phyloP scores from a whole-genome alignment of 768 basidiomycete species.

The Dioszegia hungarica region DNA sequence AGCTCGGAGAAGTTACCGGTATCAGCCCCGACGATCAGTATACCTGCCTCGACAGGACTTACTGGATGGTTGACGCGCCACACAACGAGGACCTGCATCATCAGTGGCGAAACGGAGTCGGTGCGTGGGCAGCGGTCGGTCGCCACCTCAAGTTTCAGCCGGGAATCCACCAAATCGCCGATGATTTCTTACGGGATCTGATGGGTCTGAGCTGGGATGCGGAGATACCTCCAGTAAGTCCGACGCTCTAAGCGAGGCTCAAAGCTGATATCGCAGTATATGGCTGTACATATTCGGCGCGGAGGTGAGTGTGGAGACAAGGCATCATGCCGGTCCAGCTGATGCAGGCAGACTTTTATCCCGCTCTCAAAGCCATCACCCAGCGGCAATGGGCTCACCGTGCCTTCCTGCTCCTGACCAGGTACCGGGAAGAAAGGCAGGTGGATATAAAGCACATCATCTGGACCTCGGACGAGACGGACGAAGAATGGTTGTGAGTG shows the following conservation, averaged over 20 bases:
- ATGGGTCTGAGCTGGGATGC: not conserved
- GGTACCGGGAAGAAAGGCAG: not conserved
- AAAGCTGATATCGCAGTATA: slow-evolving; percentile 2
- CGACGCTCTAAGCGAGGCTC: not conserved
- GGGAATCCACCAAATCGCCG: not conserved
- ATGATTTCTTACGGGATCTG: not conserved
- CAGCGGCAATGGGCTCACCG: not conserved
- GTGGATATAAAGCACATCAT: not conserved
- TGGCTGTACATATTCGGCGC: slow-evolving; percentile 9
- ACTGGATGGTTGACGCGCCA: too few species aligned
- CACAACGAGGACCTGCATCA: too few species aligned
- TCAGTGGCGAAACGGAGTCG: too few species aligned
- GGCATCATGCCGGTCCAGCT: not conserved
- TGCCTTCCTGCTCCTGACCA: not conserved
- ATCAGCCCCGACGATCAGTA: not conserved
- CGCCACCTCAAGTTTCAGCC: not conserved
- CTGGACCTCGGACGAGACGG: slow-evolving; percentile 4
- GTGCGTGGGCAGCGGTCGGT: too few species aligned
- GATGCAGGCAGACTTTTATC: slow-evolving; percentile 3
- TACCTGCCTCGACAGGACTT: not conserved
- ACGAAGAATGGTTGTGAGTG: slow-evolving; percentile 4
- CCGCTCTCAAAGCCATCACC: not conserved
- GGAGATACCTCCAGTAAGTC: not conserved
- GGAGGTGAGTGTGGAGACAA: not conserved
- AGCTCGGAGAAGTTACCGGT: not conserved